Base-by-base conservation (phyloP, 495 filamentous ascomycete genomes). In the Filosporella fistucella region DNA sequence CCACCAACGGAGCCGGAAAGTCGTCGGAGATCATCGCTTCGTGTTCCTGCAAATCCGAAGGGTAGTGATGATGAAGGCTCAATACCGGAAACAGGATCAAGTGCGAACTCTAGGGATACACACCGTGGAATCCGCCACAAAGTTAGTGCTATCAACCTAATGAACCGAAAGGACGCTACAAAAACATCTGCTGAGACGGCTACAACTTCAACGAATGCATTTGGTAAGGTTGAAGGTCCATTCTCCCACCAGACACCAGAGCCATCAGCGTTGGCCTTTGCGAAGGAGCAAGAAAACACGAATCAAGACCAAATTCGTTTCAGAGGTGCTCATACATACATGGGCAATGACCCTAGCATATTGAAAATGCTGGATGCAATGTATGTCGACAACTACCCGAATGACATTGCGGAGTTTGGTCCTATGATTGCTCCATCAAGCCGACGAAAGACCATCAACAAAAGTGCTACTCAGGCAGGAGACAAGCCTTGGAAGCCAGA, bases 321-420 rank as follows among this genome's bases (percentile, higher is more conserved):
- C 17, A 50, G 53, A 51, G 59, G 47, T 8, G 55, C 59, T 34
- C 88, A 94, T 58, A 84, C 84, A 0, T 96, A 96, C 58, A 66
- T 70, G n/a, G 93, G 91, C 2, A 85, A 89, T 60, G 89, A 99
- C 56, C 94, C 91, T 6, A 85, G 76, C 42, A 82, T 97, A 13
- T 68, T 96, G 37, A 85, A 79, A 55, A 81, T 97, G 63, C 72
- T 99, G 3, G 87, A 97, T 59, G 79, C 82, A 25, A 85, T 96
- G 57, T 96, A 90, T 58, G 73, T 91, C 3, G 90, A 96, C 46
- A 94, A 91, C 54, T 95, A 89, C 60, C 90, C 93, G 0, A 82
- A 79, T 22, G 91, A 95, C 55, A 71, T 89, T 18, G 65, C 72
- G 23, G 82, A 86, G 50, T 88, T 86, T 55, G 91, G 94, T 0